Conservation (phyloP, 2,329 filamentous ascomycete species). For the Aspergillus oerlinghausenensis region DNA sequence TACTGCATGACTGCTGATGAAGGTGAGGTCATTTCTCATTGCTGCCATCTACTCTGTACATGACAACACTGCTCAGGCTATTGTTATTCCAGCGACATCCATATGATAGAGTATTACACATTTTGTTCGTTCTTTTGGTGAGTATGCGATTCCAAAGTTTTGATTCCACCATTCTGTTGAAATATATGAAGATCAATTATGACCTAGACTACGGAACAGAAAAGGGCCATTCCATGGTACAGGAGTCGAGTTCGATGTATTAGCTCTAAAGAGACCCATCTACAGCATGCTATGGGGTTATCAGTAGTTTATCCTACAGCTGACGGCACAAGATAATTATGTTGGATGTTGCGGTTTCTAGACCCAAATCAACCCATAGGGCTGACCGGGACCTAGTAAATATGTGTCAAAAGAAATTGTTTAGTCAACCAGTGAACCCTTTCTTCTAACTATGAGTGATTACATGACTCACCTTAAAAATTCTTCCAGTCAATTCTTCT, state of each 20-base stretch:
- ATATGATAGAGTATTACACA: background rate
- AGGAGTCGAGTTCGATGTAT: no score
- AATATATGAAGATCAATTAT: background rate
- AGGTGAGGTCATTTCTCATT: background rate
- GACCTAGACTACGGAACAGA: background rate
- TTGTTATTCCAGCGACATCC: background rate
- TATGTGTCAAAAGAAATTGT: background rate
- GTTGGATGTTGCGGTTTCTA: background rate
- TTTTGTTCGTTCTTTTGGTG: background rate
- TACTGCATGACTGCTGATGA: background rate
- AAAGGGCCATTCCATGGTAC: background rate
- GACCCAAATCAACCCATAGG: background rate
- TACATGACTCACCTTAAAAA: no score
- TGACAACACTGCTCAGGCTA: background rate
- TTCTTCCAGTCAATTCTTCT: background rate
- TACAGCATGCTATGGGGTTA: background rate
- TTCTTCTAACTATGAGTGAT: background rate
- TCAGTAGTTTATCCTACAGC: background rate
- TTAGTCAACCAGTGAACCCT: background rate
- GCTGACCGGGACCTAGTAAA: background rate
- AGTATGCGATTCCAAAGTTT: background rate
- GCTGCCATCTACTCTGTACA: background rate
- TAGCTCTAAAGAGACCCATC: no score
- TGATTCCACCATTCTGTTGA: background rate
- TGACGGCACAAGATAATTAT: background rate